Base-by-base conservation (phyloP, 2,329 filamentous ascomycete genomes). In the Fusarium pseudonygamai region DNA sequence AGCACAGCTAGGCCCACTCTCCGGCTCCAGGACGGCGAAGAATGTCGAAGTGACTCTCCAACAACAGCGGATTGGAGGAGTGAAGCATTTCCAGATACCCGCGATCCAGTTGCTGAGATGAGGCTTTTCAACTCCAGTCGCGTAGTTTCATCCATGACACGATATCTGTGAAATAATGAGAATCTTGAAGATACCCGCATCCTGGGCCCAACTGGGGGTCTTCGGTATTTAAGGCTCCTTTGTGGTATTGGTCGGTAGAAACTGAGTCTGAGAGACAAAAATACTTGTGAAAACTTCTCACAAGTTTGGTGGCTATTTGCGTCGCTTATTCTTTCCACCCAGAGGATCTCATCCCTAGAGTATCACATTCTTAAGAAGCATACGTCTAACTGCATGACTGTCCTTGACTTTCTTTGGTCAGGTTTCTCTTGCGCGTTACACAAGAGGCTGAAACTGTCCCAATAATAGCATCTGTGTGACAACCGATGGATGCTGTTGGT, bases 51-150 rank as follows among this genome's bases (percentile, higher is more conserved):
- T 2, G 59, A 2, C 2, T 30, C 16, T 40, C 24, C 20, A 13
- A 8, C 5, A 11, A 20, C 7, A 15, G 26, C 4, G 4, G 32
- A 11, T 1, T 14, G n/a, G 8, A 18, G 2, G 2, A 20, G 8
- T 4, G 55, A 28, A 26, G 34, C 10, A 13, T 28, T 28, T 28
- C 26, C 30, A 34, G 24, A 15, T 30, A 3, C 15, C 1, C 3
- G 47, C 3, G 49, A 36, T 2, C n/a, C 14, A 26, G 32, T 13
- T 7, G 13, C 0, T 37, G 32, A 26, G 2, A 53, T 39, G 34
- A 32, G 45, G 2, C 16, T 52, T 39, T 1, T 49, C 26, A 60
- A 24, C 26, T 39, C 56, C 15, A 28, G 8, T 0, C 4, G 30
- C 1, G 4, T 11, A 10, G 42, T 39, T 39, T 50, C 20, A 1